Evolutionary conservation across 2,329 filamentous ascomycete species (phyloP).

Genomic region (Drechslerella stenobrocha): DNA sequence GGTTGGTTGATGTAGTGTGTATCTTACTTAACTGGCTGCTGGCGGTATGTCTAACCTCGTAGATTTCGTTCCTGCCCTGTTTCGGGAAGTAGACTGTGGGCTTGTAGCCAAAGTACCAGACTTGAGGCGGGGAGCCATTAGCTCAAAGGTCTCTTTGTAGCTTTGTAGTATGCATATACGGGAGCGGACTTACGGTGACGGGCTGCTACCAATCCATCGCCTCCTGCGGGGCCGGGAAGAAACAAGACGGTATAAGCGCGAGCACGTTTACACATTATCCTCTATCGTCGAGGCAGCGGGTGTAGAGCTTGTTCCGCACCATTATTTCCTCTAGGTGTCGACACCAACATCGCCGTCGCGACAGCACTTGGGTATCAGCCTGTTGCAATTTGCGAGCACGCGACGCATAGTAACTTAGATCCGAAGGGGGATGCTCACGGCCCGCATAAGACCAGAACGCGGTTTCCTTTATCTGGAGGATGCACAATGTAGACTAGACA

Average conservation of each 20-base stretch:
- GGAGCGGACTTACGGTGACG: conserved; percentile 64
- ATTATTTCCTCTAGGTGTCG: conserved; percentile 63
- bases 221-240: too few species aligned
- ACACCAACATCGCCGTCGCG: conserved; percentile 51
- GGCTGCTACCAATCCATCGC: conserved; percentile 91
- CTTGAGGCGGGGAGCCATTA: neutral
- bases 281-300: neutral
- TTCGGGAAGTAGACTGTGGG: conserved; percentile 93
- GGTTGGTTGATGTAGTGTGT: neutral
- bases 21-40: neutral
- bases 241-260: too few species aligned
- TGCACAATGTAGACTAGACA: conserved; percentile 79
- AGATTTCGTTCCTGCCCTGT: conserved; percentile 84
- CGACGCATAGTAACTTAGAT: too few species aligned
- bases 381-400: too few species aligned
- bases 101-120: conserved; percentile 82
- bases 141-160: neutral
- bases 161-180: conserved; percentile 1
- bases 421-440: too few species aligned
- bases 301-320: too few species aligned
- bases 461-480: conserved; percentile 69
- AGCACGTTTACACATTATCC: conserved; percentile 6
- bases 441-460: conserved; percentile 85
- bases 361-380: too few species aligned
- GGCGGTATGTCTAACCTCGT: conserved; percentile 64